Conservation (phyloP, 73 alveolate genomes). For the Stentor roeselii region DNA sequence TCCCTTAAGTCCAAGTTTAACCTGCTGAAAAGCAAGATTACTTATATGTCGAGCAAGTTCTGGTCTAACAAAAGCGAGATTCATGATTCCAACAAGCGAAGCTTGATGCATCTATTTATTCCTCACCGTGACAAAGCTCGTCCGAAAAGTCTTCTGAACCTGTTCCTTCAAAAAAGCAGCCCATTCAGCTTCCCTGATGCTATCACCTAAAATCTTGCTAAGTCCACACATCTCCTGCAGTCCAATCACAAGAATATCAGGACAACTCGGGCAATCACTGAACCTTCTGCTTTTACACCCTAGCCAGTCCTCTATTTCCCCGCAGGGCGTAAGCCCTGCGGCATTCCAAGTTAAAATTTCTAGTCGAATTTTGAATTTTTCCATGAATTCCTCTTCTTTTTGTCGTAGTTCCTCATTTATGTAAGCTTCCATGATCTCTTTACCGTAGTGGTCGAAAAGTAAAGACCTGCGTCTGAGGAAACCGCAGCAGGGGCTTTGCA, state of each 20-base stretch:
- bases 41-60: background rate
- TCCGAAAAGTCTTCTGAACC: background rate
- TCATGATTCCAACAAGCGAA: conserved; percentile 1
- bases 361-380: background rate
- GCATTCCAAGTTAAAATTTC: background rate
- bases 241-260: conserved; percentile 1
- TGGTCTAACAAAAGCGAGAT: background rate
- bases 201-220: conserved; percentile 4
- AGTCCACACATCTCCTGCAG: conserved; percentile 18
- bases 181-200: background rate
- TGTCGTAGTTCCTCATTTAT: background rate
- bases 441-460: background rate
- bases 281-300: background rate
- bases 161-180: background rate
- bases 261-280: background rate
- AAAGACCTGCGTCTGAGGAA: background rate
- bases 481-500: background rate
- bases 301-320: background rate
- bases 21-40: background rate
- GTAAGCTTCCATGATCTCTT: conserved; percentile 5
- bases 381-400: background rate
- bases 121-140: background rate
- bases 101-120: background rate
- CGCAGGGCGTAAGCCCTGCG: background rate
- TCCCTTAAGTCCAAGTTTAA: conserved; percentile 10